A percentile compares a stretch with the other conserved stretches of the same genome.
Conservation (phyloP, 345 rosid species). For the Citrus inodora region DNA sequence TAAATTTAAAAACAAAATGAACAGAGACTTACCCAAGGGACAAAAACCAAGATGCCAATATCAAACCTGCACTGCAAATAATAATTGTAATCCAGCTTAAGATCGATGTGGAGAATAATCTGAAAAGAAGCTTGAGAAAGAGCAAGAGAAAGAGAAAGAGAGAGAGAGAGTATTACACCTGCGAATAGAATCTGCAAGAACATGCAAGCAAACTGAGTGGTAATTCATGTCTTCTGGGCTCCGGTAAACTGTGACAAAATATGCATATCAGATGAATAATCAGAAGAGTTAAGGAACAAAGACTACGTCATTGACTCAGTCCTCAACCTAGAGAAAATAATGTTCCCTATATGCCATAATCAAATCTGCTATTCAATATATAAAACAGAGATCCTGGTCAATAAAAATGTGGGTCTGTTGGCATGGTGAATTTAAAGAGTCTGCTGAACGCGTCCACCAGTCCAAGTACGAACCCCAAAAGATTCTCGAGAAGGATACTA, state of each 20-base stretch:
- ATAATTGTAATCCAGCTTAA: conserved; percentile 30
- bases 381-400: neutral
- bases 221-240: conserved; percentile 96
- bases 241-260: conserved; percentile 67
- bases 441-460: too few relatives aligned
- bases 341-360: neutral
- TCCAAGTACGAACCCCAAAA: too few relatives aligned
- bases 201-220: conserved; percentile 92
- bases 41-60: conserved; percentile 93
- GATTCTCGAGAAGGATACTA: too few relatives aligned
- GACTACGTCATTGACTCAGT: neutral
- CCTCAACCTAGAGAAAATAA: neutral
- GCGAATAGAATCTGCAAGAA: conserved; percentile 92
- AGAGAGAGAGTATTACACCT: conserved; percentile 42
- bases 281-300: neutral
- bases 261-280: conserved; percentile 1
- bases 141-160: neutral
- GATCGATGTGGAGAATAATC: conserved; percentile 12
- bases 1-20: conserved; percentile 7
- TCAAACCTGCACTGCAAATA: conserved; percentile 93
- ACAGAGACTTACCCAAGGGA: conserved; percentile 71
- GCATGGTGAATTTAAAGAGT: neutral
- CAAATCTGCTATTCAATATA: too few relatives aligned
- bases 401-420: neutral
- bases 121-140: neutral